These are phyloP conservation scores for Populus pruinosa DNA, from an alignment of 345 rosid species.

Conservation along the genomic window DNA sequence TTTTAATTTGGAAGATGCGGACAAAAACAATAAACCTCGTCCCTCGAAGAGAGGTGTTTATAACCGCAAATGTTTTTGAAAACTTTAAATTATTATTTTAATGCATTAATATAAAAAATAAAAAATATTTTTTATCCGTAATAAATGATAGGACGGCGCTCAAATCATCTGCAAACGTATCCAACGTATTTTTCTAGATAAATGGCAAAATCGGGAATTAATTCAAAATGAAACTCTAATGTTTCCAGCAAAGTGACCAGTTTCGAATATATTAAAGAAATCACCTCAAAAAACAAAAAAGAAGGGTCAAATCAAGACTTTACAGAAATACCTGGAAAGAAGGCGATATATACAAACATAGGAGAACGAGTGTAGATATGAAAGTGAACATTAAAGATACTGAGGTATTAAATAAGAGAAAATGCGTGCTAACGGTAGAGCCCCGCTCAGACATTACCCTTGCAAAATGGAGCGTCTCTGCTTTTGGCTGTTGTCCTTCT, in stretches of 20 bases:
- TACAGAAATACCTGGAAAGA: background rate
- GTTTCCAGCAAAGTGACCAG: background rate
- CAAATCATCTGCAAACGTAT: no score
- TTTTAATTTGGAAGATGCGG: no score
- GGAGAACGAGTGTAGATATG: background rate
- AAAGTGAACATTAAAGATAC: background rate
- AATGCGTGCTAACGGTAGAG: constrained; percentile 1
- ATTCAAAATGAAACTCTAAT: background rate
- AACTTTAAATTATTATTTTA: no score
- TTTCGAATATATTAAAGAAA: background rate
- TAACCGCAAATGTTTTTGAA: no score
- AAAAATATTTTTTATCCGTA: no score
- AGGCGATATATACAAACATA: background rate
- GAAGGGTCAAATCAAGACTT: background rate
- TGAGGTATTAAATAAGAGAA: no score
- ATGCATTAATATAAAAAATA: no score
- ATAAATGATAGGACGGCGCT: background rate
- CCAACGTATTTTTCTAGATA: background rate
- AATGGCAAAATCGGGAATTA: background rate
- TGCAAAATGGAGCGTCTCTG: background rate
- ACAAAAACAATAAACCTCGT: no score
- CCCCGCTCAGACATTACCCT: background rate
- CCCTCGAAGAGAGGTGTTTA: no score
- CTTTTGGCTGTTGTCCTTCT: background rate
- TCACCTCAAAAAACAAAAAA: background rate